These are phyloP conservation scores for Neoboletus magnificus DNA, from an alignment of 768 basidiomycete species.

Conservation along the genomic window DNA sequence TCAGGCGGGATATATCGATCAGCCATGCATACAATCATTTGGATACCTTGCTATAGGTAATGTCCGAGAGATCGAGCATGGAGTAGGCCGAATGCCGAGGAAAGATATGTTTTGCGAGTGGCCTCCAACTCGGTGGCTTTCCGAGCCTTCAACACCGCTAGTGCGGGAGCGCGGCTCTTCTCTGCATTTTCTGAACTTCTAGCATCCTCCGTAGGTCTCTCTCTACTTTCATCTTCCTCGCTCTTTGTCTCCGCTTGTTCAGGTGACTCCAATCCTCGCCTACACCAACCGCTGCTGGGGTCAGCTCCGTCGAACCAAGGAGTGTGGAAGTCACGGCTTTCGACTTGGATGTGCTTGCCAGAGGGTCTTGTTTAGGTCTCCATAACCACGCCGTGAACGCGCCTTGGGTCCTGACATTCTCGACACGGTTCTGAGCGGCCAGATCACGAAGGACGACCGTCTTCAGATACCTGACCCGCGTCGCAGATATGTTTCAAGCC, in stretches of 20 bases:
- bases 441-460: conserved; percentile 47
- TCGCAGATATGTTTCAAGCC: neutral
- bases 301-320: conserved; percentile 4
- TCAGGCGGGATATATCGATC: neutral
- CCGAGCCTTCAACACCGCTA: neutral
- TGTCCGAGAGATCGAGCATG: neutral
- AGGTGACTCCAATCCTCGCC: conserved; percentile 53
- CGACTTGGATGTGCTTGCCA: neutral
- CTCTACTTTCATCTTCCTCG: conserved; percentile 44
- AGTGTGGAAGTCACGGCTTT: neutral
- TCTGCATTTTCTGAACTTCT: conserved; percentile 29
- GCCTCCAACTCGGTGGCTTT: neutral
- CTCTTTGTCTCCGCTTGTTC: conserved; percentile 50
- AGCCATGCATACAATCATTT: neutral
- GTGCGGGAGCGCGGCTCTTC: neutral
- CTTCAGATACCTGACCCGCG: conserved; percentile 50
- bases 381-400: conserved; percentile 42
- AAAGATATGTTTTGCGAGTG: neutral
- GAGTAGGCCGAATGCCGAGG: neutral
- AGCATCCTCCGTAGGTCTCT: conserved; percentile 41
- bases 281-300: conserved; percentile 30
- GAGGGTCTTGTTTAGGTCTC: conserved; percentile 17
- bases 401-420: conserved; percentile 37
- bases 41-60: neutral
- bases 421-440: conserved; percentile 38